A percentile compares a stretch with the other conserved stretches of the same genome.
Evolutionary conservation across 257 asterid genomes (phyloP).

Genomic region (Jaltomata sinuosa): DNA sequence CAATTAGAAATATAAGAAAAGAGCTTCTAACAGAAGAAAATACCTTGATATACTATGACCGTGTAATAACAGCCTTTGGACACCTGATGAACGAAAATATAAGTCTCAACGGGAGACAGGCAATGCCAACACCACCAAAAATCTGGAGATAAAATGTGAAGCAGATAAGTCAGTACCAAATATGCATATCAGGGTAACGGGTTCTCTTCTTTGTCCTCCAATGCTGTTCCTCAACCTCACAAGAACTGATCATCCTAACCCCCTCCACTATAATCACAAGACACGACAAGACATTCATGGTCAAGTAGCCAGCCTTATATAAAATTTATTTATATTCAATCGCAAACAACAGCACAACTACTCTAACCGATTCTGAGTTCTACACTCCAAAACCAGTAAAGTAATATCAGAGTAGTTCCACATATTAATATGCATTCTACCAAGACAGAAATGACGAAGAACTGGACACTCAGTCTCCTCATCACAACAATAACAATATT

Average conservation of each 20-base stretch:
- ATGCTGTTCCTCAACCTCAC: neutral
- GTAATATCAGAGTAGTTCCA: neutral
- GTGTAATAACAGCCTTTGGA: slow-evolving; percentile 98
- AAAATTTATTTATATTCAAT: neutral
- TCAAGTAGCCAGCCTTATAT: neutral
- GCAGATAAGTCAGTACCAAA: slow-evolving; percentile 11
- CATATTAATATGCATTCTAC: neutral
- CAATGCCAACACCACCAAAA: slow-evolving; percentile 98
- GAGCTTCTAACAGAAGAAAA: neutral
- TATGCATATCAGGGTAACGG: neutral
- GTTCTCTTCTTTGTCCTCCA: neutral
- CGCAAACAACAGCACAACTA: neutral
- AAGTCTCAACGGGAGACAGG: slow-evolving; percentile 92
- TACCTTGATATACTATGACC: slow-evolving; percentile 99
- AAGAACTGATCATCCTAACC: neutral
- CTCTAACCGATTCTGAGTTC: neutral
- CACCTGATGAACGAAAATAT: slow-evolving; percentile 90
- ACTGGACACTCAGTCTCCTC: neutral
- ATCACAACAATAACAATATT: neutral
- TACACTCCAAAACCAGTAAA: neutral
- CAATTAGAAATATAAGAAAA: neutral
- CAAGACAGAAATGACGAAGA: neutral
- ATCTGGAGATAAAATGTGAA: slow-evolving; percentile 41
- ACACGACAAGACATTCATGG: neutral
- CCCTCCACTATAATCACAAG: neutral